A percentile compares a stretch with the other conserved stretches of the same genome.
phyloP scores from a whole-genome alignment of 176 grass and related monocot species.

The Alloteropsis semialata region DNA sequence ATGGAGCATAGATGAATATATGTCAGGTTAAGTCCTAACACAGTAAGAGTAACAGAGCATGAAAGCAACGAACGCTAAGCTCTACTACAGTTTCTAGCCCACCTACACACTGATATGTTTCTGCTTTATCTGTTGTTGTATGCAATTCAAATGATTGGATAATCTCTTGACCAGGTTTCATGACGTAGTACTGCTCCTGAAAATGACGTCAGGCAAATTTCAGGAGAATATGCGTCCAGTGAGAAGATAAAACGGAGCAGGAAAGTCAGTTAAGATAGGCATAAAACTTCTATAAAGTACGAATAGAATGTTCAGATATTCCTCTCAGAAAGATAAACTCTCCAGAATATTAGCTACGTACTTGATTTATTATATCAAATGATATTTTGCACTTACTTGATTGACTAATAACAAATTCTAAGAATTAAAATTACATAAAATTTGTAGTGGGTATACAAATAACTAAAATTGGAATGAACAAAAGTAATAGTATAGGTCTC shows the following conservation, averaged over 20 bases:
- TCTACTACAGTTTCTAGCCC: constrained; percentile 7
- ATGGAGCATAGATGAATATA: constrained; percentile 22
- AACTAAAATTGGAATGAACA: background rate
- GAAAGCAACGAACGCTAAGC: background rate
- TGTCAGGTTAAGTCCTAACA: constrained; percentile 14
- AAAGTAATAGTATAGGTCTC: background rate
- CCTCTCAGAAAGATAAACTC: background rate
- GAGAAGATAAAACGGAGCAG: background rate
- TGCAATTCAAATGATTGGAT: constrained; percentile 52
- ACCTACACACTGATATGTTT: constrained; percentile 74
- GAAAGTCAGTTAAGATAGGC: background rate
- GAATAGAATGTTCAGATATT: background rate
- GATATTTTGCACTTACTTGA: background rate
- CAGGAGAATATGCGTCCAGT: background rate
- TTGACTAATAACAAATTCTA: background rate
- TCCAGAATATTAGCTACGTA: background rate
- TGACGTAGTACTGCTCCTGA: constrained; percentile 85
- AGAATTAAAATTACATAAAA: background rate
- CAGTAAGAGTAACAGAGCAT: background rate
- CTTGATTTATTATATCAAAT: background rate
- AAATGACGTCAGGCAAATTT: constrained; percentile 20
- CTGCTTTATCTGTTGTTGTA: constrained; percentile 58
- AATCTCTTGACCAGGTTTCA: constrained; percentile 61
- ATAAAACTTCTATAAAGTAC: background rate
- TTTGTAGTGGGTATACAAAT: background rate